Percentiles rank a stretch among this genome's conserved stretches.
Evolutionary conservation across 192 early-diverging fungal species (phyloP).

Genomic region (Dissophora globulifera): DNA sequence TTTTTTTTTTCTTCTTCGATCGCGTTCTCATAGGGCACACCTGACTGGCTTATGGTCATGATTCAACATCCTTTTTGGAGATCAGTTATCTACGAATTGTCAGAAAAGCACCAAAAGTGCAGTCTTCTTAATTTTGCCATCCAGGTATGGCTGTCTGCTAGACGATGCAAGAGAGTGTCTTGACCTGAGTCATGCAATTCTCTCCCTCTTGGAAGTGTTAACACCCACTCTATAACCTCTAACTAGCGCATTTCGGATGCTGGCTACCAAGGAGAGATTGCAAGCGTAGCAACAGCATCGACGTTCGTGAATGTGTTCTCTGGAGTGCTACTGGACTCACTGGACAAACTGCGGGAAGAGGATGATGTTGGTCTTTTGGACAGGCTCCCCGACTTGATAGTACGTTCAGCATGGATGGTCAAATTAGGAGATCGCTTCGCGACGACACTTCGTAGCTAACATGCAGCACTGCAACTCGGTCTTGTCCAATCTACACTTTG

Average conservation of each 20-base stretch:
- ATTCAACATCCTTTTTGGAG: slow-evolving; percentile 72
- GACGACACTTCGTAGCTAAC: too few relatives aligned
- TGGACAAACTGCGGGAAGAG: slow-evolving; percentile 66
- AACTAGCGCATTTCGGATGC: slow-evolving; percentile 68
- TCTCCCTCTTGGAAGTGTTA: not conserved
- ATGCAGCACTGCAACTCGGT: too few relatives aligned
- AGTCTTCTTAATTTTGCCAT: slow-evolving; percentile 70
- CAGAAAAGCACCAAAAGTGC: slow-evolving; percentile 70
- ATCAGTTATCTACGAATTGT: slow-evolving; percentile 71
- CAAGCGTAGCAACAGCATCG: slow-evolving; percentile 71
- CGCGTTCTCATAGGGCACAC: slow-evolving; percentile 45
- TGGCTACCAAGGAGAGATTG: slow-evolving; percentile 73
- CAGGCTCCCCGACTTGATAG: slow-evolving; percentile 66
- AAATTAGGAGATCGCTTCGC: too few relatives aligned
- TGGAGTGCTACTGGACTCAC: slow-evolving; percentile 66
- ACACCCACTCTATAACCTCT: too few relatives aligned
- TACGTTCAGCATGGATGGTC: too few relatives aligned
- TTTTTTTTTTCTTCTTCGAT: too few relatives aligned
- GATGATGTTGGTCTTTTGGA: slow-evolving; percentile 68
- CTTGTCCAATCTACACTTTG: too few relatives aligned
- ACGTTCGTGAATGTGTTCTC: slow-evolving; percentile 74
- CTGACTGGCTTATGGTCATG: slow-evolving; percentile 67
- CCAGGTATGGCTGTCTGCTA: too few relatives aligned
- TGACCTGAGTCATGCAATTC: not conserved
- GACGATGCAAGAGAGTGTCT: too few relatives aligned